Conservation (phyloP, 306 rosid genomes). For the Gynostemma pentaphyllum region DNA sequence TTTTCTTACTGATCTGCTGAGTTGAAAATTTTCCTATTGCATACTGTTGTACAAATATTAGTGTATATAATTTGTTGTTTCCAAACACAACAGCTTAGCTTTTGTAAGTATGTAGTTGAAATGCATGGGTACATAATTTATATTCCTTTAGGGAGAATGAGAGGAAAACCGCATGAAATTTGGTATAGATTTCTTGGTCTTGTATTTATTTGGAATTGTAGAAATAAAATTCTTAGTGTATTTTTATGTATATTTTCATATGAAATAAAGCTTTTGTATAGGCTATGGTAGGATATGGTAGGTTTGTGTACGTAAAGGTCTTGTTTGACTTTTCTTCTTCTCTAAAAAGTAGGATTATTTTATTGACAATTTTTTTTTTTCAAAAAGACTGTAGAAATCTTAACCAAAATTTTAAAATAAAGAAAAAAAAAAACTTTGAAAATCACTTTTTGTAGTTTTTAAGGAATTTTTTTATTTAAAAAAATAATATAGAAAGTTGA, state of each 20-base stretch:
- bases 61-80: background rate
- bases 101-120: conserved; percentile 11
- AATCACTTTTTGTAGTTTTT: too few species aligned
- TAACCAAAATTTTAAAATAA: too few species aligned
- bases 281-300: background rate
- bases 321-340: too few species aligned
- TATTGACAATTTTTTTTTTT: too few species aligned
- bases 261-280: background rate
- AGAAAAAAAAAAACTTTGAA: too few species aligned
- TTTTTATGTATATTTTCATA: background rate
- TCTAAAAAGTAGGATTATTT: too few species aligned
- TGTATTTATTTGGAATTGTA: background rate
- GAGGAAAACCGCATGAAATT: background rate
- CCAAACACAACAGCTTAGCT: background rate
- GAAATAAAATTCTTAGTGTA: background rate
- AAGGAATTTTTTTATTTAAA: too few species aligned
- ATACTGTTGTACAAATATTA: background rate
- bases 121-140: conserved; percentile 26
- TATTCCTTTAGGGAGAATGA: background rate
- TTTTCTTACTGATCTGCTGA: background rate
- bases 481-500: too few species aligned
- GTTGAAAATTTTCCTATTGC: background rate
- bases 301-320: too few species aligned
- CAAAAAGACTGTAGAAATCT: too few species aligned
- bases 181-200: background rate